Conservation (phyloP, 208 protist genomes). For the Trypanosoma congolense region DNA sequence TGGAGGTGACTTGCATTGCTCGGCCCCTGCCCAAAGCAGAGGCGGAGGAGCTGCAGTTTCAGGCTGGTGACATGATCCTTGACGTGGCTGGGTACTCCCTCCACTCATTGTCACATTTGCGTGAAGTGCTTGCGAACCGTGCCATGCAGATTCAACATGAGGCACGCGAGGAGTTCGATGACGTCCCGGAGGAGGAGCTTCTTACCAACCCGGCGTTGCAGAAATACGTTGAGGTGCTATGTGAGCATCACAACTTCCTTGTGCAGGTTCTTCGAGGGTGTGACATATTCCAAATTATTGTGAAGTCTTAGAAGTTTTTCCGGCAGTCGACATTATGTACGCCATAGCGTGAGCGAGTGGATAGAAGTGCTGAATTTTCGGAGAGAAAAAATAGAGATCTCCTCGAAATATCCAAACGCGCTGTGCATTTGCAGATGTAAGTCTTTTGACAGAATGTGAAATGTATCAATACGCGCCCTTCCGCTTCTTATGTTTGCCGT, state of each 20-base stretch:
- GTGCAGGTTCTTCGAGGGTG: constrained; percentile 83
- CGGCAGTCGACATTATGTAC: too few relatives aligned
- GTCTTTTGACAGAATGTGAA: too few relatives aligned
- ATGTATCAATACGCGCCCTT: too few relatives aligned
- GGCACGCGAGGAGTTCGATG: constrained; percentile 67
- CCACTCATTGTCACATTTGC: constrained; percentile 81
- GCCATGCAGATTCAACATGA: constrained; percentile 81
- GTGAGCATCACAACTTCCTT: constrained; percentile 87
- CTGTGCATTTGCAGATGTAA: too few relatives aligned
- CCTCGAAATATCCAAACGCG: too few relatives aligned
- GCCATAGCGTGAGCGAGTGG: too few relatives aligned
- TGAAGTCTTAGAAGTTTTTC: constrained; percentile 53
- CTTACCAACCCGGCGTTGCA: constrained; percentile 74
- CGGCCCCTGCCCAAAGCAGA: constrained; percentile 61
- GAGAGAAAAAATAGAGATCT: too few relatives aligned
- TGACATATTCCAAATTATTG: constrained; percentile 86
- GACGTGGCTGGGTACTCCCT: constrained; percentile 76
- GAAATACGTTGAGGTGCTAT: constrained; percentile 81
- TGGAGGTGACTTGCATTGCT: constrained; percentile 76
- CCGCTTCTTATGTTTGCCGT: too few relatives aligned
- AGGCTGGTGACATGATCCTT: constrained; percentile 86
- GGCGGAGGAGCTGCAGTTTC: constrained; percentile 71
- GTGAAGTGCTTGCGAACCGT: constrained; percentile 71
- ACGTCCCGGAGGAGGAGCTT: constrained; percentile 48
- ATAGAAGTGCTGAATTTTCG: too few relatives aligned